A percentile compares a stretch with the other conserved stretches of the same genome.
Conservation (phyloP, 257 asterid species). For the Capsicum chinense region DNA sequence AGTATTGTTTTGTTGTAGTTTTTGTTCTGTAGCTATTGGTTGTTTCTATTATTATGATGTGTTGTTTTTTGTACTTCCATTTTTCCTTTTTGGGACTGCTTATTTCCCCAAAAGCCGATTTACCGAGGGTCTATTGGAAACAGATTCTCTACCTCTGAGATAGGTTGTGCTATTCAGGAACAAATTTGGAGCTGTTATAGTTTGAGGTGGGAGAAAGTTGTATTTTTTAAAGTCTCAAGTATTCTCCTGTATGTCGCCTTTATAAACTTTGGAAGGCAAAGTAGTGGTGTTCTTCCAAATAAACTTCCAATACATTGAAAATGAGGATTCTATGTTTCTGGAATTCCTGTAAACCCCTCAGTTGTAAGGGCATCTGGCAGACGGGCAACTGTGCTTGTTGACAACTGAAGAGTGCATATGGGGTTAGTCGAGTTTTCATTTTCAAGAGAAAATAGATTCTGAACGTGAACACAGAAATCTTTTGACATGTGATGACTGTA, state of each 20-base stretch:
- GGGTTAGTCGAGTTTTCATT: too few species aligned
- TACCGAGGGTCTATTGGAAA: too few species aligned
- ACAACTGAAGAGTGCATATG: too few species aligned
- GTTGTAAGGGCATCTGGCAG: background rate
- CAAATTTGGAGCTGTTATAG: background rate
- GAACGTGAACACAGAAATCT: background rate
- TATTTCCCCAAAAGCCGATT: too few species aligned
- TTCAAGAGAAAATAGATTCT: too few species aligned
- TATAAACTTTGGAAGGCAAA: background rate
- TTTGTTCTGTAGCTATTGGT: too few species aligned
- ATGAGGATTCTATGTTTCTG: conserved; percentile 61
- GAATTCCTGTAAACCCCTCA: conserved; percentile 26
- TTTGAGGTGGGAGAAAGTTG: background rate
- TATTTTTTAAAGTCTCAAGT: background rate
- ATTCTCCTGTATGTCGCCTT: background rate
- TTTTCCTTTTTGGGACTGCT: too few species aligned
- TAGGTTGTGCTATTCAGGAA: background rate
- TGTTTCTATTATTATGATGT: too few species aligned
- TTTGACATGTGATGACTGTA: background rate
- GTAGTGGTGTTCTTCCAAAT: background rate
- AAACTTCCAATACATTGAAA: conserved; percentile 51
- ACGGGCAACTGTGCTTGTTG: background rate
- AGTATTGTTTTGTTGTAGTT: too few species aligned
- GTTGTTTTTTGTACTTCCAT: too few species aligned
- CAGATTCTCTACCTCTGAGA: too few species aligned